phyloP scores from a whole-genome alignment of 208 protist species.

The Leptomonas pyrrhocoris region DNA sequence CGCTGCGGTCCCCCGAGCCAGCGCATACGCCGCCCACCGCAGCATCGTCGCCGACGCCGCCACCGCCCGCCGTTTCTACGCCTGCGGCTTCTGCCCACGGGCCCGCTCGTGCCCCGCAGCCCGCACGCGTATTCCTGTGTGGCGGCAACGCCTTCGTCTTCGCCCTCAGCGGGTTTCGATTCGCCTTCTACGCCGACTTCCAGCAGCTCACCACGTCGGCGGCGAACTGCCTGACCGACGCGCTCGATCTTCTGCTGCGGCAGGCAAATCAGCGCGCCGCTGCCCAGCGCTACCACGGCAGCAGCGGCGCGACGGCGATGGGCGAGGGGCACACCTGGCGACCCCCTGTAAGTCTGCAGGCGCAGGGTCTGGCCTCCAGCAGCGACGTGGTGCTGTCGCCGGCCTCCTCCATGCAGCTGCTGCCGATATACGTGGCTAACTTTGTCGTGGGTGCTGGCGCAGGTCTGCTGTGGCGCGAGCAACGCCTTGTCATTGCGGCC shows the following conservation, averaged over 20 bases:
- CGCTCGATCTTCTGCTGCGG: conserved; percentile 23
- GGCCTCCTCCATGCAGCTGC: conserved; percentile 38
- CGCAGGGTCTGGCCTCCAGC: conserved; percentile 3
- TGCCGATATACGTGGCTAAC: conserved; percentile 35
- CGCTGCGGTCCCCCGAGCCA: conserved; percentile 9
- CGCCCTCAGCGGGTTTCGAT: conserved; percentile 60
- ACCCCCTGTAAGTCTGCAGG: conserved; percentile 10
- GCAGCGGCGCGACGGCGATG: neutral
- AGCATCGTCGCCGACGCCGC: neutral
- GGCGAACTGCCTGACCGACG: conserved; percentile 36
- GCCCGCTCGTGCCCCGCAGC: neutral
- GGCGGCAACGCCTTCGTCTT: conserved; percentile 51
- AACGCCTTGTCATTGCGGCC: neutral
- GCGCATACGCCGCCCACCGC: neutral
- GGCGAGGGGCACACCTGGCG: conserved; percentile 15
- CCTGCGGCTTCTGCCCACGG: too few relatives aligned
- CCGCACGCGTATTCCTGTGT: conserved; percentile 36
- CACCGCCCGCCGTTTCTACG: neutral
- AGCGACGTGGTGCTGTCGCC: conserved; percentile 32
- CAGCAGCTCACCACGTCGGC: conserved; percentile 34
- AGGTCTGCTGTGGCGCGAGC: conserved; percentile 24
- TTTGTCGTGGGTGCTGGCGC: conserved; percentile 30
- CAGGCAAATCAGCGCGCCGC: conserved; percentile 25
- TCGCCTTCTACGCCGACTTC: conserved; percentile 36
- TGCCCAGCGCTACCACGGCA: conserved; percentile 6